Base-by-base conservation (phyloP, 805 yeast species). In the Gaillardinia entomophila region DNA sequence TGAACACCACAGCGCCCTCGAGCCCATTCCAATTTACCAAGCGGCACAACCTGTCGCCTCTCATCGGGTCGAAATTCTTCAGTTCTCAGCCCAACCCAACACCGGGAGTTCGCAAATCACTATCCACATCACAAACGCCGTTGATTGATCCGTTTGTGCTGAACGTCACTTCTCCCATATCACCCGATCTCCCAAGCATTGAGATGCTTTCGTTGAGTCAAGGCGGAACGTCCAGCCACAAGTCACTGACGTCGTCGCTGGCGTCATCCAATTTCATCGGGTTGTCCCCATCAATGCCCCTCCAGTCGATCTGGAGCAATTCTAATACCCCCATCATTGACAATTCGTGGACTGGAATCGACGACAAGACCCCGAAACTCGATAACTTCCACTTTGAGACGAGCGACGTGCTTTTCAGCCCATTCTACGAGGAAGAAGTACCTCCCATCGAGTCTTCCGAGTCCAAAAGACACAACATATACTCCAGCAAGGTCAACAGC, bases 11-110 rank as follows among this genome's bases (percentile, higher is more conserved):
- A n/a, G 27, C 28, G 7, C 30, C 18, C 27, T 28, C 28, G 12
- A 29, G 18, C 26, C 34, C 23, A 16, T 26, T 23, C 7, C 15
- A 19, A 12, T 28, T 15, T 19, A 18, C 36, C 20, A 40, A 33
- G 28, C 28, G 46, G 15, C 46, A 42, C 29, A 34, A 41, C 30
- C 40, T 41, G 15, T 42, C 45, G 10, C 48, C 46, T 11, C 30
- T 43, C 35, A 38, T 41, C 4, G 47, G 46, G 8, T 30, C 38
- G n/a, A 31, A 28, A 25, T 37, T 37, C 26, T 33, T 36, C 26
- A 30, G 25, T 14, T 23, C 15, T n/a, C n/a, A n/a, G n/a, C n/a
- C n/a, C n/a, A n/a, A n/a, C n/a, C n/a, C n/a, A n/a, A n/a, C n/a
- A n/a, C n/a, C n/a, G n/a, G n/a, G n/a, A n/a, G n/a, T n/a, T n/a